Evolutionary conservation across 495 filamentous ascomycete species (phyloP), one percentile per base, ranked within the genome.

Genomic region (Aspergillus campestris): DNA sequence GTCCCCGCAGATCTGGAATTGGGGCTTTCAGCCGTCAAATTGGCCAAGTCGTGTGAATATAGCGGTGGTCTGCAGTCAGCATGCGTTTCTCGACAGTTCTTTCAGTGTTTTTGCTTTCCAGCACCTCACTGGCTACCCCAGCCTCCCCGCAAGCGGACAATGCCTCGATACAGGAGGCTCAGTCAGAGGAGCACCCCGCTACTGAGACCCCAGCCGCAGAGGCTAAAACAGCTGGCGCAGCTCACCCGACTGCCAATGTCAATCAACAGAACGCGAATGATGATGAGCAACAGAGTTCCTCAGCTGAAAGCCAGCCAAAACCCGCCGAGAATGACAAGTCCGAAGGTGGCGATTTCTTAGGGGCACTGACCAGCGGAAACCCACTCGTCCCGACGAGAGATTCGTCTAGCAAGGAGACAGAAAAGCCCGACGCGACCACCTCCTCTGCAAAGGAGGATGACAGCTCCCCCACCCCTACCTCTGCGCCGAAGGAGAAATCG

Each of bases 51-150:
- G 40, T 44, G 42, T 52, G 42, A 39, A 46, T 41, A 37, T 24
- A 24, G 18, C 18, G 18, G 18, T 24, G 18, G 34, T 36, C 45
- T 44, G 48, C 31, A 42, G 8, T 28, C 49, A 59, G 45, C 14
- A 65, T 65, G 59, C 62, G 59, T 54, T 61, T 65, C 49, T 59
- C 59, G 24, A 45, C 51, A 18, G 34, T 61, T 15, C 12, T 65
- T 38, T 70, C 51, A 41, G 59, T 57, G 31, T 48, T 62, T 31
- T 45, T 62, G 49, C 51, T 62, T n/a, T 65, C 56, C 13, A 50
- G 56, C 44, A 58, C 56, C 30, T 49, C 58, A 33, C 49, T 65
- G 39, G 59, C 62, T 34, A 55, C 52, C 15, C 41, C 51, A 29
- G 32, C 49, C 12, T 45, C 32, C 51, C 56, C 18, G 51, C 57